phyloP scores from a whole-genome alignment of 306 rosid species.

The Betula pendula region DNA sequence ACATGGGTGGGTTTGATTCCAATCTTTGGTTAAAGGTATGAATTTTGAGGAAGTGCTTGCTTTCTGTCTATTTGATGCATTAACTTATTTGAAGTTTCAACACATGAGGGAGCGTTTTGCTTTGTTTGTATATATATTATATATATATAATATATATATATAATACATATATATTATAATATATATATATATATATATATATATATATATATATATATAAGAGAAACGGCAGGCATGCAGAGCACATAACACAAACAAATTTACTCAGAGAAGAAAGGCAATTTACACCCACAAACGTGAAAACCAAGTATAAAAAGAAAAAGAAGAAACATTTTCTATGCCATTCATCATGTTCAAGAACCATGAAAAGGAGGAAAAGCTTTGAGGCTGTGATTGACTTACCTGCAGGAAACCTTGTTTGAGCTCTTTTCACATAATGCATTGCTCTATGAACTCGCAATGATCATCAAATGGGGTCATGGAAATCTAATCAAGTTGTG shows the following conservation, averaged over 20 bases:
- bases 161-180: too few relatives aligned
- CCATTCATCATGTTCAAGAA: not conserved
- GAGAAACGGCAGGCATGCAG: not conserved
- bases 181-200: too few relatives aligned
- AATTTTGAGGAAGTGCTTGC: not conserved
- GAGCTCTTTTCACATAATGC: conserved; percentile 11
- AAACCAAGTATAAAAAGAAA: not conserved
- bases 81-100: too few relatives aligned
- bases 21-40: not conserved
- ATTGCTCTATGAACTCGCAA: not conserved
- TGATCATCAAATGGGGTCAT: conserved; percentile 30
- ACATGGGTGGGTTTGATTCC: not conserved
- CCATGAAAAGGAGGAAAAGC: not conserved
- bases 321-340: not conserved
- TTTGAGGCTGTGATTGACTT: not conserved
- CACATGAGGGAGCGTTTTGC: not conserved
- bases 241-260: not conserved
- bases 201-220: too few relatives aligned
- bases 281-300: too few relatives aligned
- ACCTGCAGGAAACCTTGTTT: conserved; percentile 4
- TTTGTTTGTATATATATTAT: not conserved
- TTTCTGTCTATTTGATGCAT: too few relatives aligned
- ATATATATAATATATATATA: too few relatives aligned
- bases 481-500: not conserved
- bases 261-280: not conserved